Percentiles rank a stretch among this genome's conserved stretches.
These are phyloP conservation scores for Lachnum nothofagi DNA, from an alignment of 2,329 filamentous ascomycete genomes.

Conservation along the genomic window DNA sequence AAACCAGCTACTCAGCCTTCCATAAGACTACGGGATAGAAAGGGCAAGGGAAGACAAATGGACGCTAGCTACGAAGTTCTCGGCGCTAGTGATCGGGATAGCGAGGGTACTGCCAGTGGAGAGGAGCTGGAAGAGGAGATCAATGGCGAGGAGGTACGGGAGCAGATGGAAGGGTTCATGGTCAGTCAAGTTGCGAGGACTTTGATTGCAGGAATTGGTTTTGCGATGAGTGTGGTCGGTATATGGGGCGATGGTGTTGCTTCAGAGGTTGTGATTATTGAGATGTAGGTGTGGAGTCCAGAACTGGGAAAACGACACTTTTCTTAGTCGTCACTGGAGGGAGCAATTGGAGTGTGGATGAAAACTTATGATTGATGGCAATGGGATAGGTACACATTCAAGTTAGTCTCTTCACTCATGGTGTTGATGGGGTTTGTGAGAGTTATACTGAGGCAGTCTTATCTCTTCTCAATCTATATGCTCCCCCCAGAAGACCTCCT, in stretches of 20 bases:
- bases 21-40: slow-evolving; percentile 24
- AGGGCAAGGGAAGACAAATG: slow-evolving; percentile 38
- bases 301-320: too few species aligned
- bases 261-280: slow-evolving; percentile 27
- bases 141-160: slow-evolving; percentile 59
- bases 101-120: slow-evolving; percentile 39
- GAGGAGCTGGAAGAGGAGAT: slow-evolving; percentile 45
- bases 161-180: slow-evolving; percentile 50
- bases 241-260: slow-evolving; percentile 61
- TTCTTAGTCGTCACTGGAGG: background rate
- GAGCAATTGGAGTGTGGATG: too few species aligned
- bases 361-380: too few species aligned
- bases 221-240: slow-evolving; percentile 57
- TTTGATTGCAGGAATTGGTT: slow-evolving; percentile 50
- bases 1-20: slow-evolving; percentile 7
- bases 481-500: too few species aligned
- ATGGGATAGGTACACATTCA: too few species aligned
- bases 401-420: too few species aligned
- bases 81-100: slow-evolving; percentile 39
- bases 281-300: slow-evolving; percentile 20
- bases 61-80: slow-evolving; percentile 70
- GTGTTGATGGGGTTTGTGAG: too few species aligned
- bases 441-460: too few species aligned
- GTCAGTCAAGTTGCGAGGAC: slow-evolving; percentile 52
- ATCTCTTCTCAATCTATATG: too few species aligned